phyloP scores from a whole-genome alignment of 768 basidiomycete species.

The Cyclocybe cylindracea region DNA sequence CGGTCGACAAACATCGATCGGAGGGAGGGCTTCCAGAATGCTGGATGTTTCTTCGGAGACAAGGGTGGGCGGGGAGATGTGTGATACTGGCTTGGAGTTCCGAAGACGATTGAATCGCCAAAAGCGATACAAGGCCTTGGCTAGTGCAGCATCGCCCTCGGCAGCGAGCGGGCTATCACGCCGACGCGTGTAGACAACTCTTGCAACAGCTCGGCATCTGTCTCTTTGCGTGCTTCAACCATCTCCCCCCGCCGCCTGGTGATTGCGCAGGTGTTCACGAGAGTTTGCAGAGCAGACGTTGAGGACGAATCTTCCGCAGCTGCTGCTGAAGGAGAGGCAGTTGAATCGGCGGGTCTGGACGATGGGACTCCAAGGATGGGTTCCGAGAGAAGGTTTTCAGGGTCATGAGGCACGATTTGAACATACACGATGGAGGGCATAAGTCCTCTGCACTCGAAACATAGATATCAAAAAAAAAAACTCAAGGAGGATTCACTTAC shows the following conservation, averaged over 20 bases:
- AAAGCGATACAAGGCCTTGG: conserved; percentile 66
- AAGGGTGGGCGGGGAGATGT: conserved; percentile 12
- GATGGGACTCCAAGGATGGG: conserved; percentile 52
- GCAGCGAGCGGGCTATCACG: conserved; percentile 41
- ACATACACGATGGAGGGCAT: conserved; percentile 74
- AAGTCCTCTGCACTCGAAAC: conserved; percentile 42
- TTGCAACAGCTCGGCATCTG: conserved; percentile 53
- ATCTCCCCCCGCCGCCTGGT: conserved; percentile 44
- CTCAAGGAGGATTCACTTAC: conserved; percentile 18
- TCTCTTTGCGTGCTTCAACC: conserved; percentile 42
- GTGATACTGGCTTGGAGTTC: conserved; percentile 32
- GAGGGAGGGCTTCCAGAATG: conserved; percentile 24
- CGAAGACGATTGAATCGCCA: conserved; percentile 69
- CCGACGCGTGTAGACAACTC: conserved; percentile 64
- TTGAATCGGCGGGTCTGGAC: conserved; percentile 59
- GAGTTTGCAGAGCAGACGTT: conserved; percentile 60
- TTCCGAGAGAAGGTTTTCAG: conserved; percentile 67
- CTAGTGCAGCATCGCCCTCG: conserved; percentile 59
- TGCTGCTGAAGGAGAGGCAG: conserved; percentile 24
- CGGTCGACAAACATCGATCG: conserved; percentile 45
- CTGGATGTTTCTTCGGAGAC: conserved; percentile 12
- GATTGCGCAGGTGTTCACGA: conserved; percentile 62
- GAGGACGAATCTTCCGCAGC: conserved; percentile 33
- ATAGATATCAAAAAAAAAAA: conserved; percentile 1
- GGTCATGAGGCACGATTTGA: conserved; percentile 73